phyloP scores from a whole-genome alignment of 2,329 filamentous ascomycete species.

The Emericellopsis atlantica region DNA sequence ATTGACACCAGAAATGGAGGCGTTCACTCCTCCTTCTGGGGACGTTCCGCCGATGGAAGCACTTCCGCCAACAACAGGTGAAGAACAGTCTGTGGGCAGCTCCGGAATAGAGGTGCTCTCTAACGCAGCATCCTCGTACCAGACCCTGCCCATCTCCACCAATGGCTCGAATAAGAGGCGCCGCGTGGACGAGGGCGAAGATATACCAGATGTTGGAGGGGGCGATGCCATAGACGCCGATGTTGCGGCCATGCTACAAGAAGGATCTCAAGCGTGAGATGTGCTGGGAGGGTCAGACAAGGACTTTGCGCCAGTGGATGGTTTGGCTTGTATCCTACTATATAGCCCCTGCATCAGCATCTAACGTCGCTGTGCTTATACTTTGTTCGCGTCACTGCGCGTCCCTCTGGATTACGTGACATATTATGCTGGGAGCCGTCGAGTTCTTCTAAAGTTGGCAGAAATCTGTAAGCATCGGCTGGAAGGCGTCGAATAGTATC shows the following conservation, averaged over 20 bases:
- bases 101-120: constrained; percentile 9
- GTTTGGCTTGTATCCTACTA: no score
- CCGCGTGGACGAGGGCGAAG: constrained; percentile 35
- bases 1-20: constrained; percentile 59
- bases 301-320: no score
- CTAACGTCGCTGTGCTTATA: no score
- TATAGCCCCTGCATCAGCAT: no score
- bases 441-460: no score
- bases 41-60: constrained; percentile 7
- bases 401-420: no score
- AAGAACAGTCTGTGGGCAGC: not conserved
- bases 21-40: constrained; percentile 9
- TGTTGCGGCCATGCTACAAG: constrained; percentile 41
- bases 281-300: no score
- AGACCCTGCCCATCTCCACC: constrained; percentile 32
- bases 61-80: not conserved
- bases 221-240: constrained; percentile 45
- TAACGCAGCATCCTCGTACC: constrained; percentile 28
- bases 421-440: no score
- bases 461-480: no score
- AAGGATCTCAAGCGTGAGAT: no score
- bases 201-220: constrained; percentile 39
- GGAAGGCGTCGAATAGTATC: no score
- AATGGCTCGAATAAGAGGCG: constrained; percentile 46
- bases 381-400: no score